These are phyloP conservation scores for Suillus variegatus DNA, from an alignment of 768 basidiomycete species.

Conservation along the genomic window DNA sequence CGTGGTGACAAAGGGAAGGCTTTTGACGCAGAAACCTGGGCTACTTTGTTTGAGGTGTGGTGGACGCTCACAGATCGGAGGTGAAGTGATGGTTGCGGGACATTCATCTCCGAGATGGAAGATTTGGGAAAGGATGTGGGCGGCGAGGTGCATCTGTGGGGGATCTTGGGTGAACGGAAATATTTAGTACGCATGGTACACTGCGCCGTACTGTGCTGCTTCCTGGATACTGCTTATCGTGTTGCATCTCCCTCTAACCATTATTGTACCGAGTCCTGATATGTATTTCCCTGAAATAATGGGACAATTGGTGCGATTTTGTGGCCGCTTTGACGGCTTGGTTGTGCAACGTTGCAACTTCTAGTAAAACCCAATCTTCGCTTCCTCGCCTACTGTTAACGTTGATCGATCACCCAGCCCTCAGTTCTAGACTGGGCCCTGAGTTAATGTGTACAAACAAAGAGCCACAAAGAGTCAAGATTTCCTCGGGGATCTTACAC, in stretches of 20 bases:
- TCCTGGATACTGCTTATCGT: slow-evolving; percentile 21
- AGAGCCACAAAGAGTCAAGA: not conserved
- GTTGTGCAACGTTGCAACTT: not conserved
- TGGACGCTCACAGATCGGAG: slow-evolving; percentile 50
- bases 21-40: slow-evolving; percentile 40
- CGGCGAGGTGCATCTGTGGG: slow-evolving; percentile 65
- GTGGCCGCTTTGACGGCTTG: not conserved
- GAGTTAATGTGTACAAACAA: not conserved
- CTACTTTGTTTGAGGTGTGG: slow-evolving; percentile 65
- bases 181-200: slow-evolving; percentile 8
- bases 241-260: slow-evolving; percentile 42
- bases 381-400: not conserved
- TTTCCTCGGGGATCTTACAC: not conserved
- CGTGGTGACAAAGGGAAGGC: slow-evolving; percentile 61
- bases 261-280: slow-evolving; percentile 37
- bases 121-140: slow-evolving; percentile 67
- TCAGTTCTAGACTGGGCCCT: not conserved
- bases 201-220: not conserved
- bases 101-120: slow-evolving; percentile 50
- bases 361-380: not conserved
- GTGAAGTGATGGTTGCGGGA: slow-evolving; percentile 28
- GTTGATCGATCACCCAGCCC: not conserved
- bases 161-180: slow-evolving; percentile 53
- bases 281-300: slow-evolving; percentile 45
- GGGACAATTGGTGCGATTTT: slow-evolving; percentile 17